Evolutionary conservation across 495 filamentous ascomycete genomes (phyloP).

Genomic region (Aspergillus taichungensis): DNA sequence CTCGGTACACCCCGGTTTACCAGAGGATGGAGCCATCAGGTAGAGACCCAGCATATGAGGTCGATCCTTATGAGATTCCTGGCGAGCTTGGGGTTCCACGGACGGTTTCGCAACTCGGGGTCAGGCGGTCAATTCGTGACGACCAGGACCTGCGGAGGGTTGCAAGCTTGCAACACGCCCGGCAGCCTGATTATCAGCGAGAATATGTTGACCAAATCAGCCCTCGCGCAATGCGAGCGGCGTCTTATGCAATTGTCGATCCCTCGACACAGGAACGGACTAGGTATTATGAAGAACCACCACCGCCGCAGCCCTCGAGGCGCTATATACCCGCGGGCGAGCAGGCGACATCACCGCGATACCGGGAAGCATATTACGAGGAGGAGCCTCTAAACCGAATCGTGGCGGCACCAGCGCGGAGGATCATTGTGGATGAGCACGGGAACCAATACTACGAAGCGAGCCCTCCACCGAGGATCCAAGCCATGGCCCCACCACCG

Average conservation of each 20-base stretch:
- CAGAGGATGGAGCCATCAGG: constrained; percentile 25
- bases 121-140: constrained; percentile 38
- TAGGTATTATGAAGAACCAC: constrained; percentile 51
- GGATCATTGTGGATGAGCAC: constrained; percentile 61
- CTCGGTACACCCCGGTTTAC: constrained; percentile 34
- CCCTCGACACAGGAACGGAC: constrained; percentile 35
- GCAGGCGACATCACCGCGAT: constrained; percentile 48
- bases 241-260: constrained; percentile 54
- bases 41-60: constrained; percentile 27
- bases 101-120: constrained; percentile 32
- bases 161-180: constrained; percentile 46
- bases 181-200: constrained; percentile 41
- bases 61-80: constrained; percentile 30
- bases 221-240: constrained; percentile 43
- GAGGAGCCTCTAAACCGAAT: constrained; percentile 36
- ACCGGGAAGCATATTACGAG: constrained; percentile 39
- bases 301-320: constrained; percentile 25
- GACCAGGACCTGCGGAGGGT: constrained; percentile 51
- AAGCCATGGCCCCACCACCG: constrained; percentile 45
- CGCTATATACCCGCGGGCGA: constrained; percentile 45
- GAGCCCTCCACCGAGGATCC: constrained; percentile 31
- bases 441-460: constrained; percentile 64
- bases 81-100: constrained; percentile 29
- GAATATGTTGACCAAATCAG: constrained; percentile 36
- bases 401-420: constrained; percentile 50